Conservation (phyloP, 345 rosid species). For the Eucalyptus melliodora region DNA sequence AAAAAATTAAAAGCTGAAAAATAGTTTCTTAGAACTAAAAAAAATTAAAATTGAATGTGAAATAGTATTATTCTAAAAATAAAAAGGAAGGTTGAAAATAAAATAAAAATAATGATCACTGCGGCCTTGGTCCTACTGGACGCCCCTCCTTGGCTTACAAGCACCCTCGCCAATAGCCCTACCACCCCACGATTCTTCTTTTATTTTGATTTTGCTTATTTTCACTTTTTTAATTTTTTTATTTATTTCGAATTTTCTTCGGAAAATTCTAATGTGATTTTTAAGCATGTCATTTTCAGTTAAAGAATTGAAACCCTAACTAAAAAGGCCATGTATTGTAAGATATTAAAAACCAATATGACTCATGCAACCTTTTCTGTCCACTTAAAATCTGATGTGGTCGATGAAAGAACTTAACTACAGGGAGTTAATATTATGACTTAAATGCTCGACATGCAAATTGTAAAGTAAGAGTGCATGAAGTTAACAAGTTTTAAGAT, state of each 20-base stretch:
- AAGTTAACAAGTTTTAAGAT: neutral
- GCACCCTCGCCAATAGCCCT: neutral
- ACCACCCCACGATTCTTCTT: neutral
- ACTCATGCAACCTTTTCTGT: accelerated
- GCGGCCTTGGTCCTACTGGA: neutral
- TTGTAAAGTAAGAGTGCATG: neutral
- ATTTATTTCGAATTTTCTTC: neutral
- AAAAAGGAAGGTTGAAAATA: neutral
- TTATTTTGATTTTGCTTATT: neutral
- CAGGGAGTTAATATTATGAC: neutral
- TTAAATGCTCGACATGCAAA: neutral
- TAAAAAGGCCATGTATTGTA: neutral
- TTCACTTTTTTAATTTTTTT: neutral
- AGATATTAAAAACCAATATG: neutral
- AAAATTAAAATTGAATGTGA: neutral
- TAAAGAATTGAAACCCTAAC: neutral
- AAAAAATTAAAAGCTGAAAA: neutral
- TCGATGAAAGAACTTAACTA: neutral
- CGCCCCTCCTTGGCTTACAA: neutral
- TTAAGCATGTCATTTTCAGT: neutral
- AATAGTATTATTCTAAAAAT: neutral
- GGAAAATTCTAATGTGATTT: neutral
- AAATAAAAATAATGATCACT: neutral
- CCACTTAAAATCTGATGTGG: neutral
- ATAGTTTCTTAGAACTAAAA: neutral